Evolutionary conservation across 2,329 filamentous ascomycete genomes (phyloP).

Genomic region (Didymella segeticola): DNA sequence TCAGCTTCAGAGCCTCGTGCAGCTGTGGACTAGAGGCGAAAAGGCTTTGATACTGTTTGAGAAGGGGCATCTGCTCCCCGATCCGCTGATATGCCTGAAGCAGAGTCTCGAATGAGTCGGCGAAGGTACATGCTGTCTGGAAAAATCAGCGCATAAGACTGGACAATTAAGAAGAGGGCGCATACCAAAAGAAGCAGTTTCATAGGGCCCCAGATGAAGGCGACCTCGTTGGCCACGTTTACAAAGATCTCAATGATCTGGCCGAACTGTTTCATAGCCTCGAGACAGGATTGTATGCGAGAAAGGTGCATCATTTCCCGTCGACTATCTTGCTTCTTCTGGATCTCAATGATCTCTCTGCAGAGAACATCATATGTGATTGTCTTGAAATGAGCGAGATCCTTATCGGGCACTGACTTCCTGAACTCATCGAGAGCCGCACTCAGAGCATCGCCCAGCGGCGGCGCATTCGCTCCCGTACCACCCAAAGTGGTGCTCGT

Average conservation of each 20-base stretch:
- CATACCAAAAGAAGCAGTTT: slow-evolving; percentile 46
- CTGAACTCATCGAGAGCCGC: not conserved
- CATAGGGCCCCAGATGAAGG: slow-evolving; percentile 48
- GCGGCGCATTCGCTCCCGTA: no score
- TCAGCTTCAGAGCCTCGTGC: slow-evolving; percentile 38
- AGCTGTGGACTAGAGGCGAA: slow-evolving; percentile 43
- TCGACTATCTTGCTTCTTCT: slow-evolving; percentile 23
- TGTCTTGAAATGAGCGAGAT: slow-evolving; percentile 22
- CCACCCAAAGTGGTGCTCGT: not conserved
- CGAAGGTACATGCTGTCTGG: slow-evolving; percentile 39
- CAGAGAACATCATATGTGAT: slow-evolving; percentile 26
- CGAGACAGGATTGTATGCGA: slow-evolving; percentile 30
- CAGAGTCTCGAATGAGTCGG: slow-evolving; percentile 47
- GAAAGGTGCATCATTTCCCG: slow-evolving; percentile 24
- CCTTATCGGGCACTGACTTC: not conserved
- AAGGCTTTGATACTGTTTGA: slow-evolving; percentile 41
- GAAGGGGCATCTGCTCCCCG: slow-evolving; percentile 48
- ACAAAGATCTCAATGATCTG: slow-evolving; percentile 48
- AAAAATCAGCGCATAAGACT: not conserved
- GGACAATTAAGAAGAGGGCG: not conserved
- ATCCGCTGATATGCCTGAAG: slow-evolving; percentile 50
- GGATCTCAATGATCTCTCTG: slow-evolving; percentile 19
- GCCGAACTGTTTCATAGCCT: slow-evolving; percentile 49
- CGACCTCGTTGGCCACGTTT: slow-evolving; percentile 40
- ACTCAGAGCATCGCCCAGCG: not conserved